Percentiles rank a stretch among this genome's conserved stretches.
Conservation (phyloP, 768 basidiomycete genomes). For the Tulasnella sp. region DNA sequence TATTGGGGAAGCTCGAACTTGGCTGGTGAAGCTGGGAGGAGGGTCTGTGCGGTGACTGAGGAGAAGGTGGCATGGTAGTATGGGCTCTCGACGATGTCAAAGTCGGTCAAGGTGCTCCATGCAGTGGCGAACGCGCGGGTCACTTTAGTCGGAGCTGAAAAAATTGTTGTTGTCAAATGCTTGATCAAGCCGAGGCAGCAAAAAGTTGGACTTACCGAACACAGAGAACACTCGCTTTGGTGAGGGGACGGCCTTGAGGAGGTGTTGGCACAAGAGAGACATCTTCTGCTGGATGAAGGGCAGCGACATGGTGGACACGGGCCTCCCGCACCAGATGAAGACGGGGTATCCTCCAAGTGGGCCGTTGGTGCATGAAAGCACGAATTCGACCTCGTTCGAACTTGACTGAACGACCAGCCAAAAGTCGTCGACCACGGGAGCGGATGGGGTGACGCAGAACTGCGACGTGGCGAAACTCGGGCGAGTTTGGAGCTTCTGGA, state of each 20-base stretch:
- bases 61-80: slow-evolving; percentile 24
- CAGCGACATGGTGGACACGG: background rate
- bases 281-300: slow-evolving; percentile 21
- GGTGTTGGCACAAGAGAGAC: background rate
- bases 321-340: slow-evolving; percentile 20
- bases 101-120: slow-evolving; percentile 12
- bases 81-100: background rate
- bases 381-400: slow-evolving; percentile 12
- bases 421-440: background rate
- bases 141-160: background rate
- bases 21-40: background rate
- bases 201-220: slow-evolving; percentile 12
- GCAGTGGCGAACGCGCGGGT: background rate
- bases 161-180: background rate
- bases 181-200: background rate
- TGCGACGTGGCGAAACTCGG: background rate
- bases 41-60: slow-evolving; percentile 8
- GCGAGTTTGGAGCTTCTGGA: slow-evolving; percentile 2
- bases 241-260: background rate
- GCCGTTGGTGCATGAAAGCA: slow-evolving; percentile 26
- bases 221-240: slow-evolving; percentile 20
- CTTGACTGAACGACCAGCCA: slow-evolving; percentile 8
- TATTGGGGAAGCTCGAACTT: background rate
- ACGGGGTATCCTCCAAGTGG: slow-evolving; percentile 20
- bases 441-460: background rate